Evolutionary conservation across 768 basidiomycete genomes (phyloP).

Genomic region (Pleurotus pulmonarius): DNA sequence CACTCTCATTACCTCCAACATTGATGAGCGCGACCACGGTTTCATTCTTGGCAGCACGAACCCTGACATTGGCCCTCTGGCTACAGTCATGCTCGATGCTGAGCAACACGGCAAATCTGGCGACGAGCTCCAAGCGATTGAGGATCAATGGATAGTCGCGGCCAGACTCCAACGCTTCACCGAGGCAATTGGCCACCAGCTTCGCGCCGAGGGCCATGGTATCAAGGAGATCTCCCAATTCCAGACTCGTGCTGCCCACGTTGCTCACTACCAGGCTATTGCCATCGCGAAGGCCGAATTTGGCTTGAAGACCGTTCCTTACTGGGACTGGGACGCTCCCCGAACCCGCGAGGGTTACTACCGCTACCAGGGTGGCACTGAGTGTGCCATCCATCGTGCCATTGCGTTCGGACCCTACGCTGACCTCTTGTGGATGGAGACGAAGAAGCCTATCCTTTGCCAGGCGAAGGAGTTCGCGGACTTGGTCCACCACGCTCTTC

Average conservation of each 20-base stretch:
- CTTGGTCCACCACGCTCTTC: constrained; percentile 79
- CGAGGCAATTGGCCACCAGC: constrained; percentile 63
- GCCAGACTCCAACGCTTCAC: constrained; percentile 83
- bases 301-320: constrained; percentile 68
- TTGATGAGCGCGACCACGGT: constrained; percentile 94
- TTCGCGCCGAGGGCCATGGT: constrained; percentile 53
- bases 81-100: constrained; percentile 78
- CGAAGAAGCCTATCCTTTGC: constrained; percentile 86
- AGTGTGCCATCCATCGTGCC: constrained; percentile 89
- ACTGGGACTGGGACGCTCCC: constrained; percentile 95
- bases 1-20: constrained; percentile 93
- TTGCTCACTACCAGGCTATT: constrained; percentile 67
- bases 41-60: constrained; percentile 96
- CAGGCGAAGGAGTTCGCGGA: constrained; percentile 92
- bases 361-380: constrained; percentile 95
- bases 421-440: constrained; percentile 95
- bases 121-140: constrained; percentile 77
- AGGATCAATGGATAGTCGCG: constrained; percentile 80
- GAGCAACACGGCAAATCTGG: constrained; percentile 80
- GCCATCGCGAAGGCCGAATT: constrained; percentile 77
- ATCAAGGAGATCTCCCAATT: constrained; percentile 56
- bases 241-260: constrained; percentile 55
- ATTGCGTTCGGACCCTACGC: constrained; percentile 93
- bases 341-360: constrained; percentile 96
- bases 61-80: constrained; percentile 62